Evolutionary conservation across 2,329 filamentous ascomycete genomes (phyloP).

Genomic region (Apiospora pterosperma): DNA sequence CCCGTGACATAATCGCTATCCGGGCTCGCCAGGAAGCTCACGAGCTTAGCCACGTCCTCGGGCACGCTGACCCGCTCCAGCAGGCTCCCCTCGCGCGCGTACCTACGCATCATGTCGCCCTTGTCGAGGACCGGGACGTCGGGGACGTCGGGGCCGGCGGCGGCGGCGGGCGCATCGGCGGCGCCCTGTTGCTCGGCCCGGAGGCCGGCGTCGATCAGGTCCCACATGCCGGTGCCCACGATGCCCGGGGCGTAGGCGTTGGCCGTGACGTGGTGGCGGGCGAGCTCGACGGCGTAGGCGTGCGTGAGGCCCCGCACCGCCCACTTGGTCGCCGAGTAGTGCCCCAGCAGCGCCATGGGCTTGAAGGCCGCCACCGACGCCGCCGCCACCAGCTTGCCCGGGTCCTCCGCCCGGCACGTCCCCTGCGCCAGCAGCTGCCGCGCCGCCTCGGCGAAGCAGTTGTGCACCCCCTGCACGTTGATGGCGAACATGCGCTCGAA

Average conservation of each 20-base stretch:
- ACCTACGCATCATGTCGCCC: background rate
- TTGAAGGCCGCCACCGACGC: slow-evolving; percentile 58
- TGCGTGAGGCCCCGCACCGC: slow-evolving; percentile 65
- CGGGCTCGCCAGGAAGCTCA: slow-evolving; percentile 56
- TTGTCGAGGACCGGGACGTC: too few relatives aligned
- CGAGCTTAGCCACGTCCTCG: slow-evolving; percentile 59
- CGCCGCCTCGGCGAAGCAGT: slow-evolving; percentile 61
- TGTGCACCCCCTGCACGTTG: slow-evolving; percentile 63
- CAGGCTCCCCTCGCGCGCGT: background rate
- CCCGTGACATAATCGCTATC: slow-evolving; percentile 65
- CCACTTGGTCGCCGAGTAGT: slow-evolving; percentile 64
- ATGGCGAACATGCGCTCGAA: slow-evolving; percentile 58
- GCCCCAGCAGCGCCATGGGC: slow-evolving; percentile 53
- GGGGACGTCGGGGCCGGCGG: too few relatives aligned
- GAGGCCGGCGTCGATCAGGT: slow-evolving; percentile 61
- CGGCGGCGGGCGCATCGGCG: too few relatives aligned
- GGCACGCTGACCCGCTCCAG: slow-evolving; percentile 56
- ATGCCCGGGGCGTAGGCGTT: slow-evolving; percentile 68
- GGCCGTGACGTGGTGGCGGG: slow-evolving; percentile 59
- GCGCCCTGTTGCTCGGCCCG: slow-evolving; percentile 47
- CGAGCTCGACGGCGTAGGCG: slow-evolving; percentile 64
- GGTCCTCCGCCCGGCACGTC: slow-evolving; percentile 29
- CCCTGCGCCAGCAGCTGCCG: slow-evolving; percentile 63
- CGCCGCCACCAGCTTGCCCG: slow-evolving; percentile 48
- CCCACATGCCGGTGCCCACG: slow-evolving; percentile 67